Evolutionary conservation across 345 rosid genomes (phyloP), one percentile per base, ranked within the genome.

Genomic region (Eutrema heterophyllum): DNA sequence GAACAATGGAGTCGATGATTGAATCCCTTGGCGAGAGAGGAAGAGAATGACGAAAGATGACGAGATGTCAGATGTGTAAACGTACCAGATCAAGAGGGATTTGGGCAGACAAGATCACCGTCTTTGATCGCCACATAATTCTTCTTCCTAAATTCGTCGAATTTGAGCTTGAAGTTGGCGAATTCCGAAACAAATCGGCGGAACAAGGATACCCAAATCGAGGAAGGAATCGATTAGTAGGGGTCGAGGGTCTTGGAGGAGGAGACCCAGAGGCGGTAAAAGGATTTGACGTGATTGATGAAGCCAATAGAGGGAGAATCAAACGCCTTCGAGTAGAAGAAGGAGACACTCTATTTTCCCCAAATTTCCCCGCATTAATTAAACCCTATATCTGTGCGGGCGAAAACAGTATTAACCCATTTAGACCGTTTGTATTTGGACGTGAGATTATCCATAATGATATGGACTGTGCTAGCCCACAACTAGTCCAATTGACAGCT

Each of bases 121-220:
- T 46, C 11, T 48, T 30, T 36, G 60, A 24, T 67, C 60, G 48
- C 46, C 46, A 50, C 38, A 51, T 18, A 65, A 13, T 24, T 44
- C n/a, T 43, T 50, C 57, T 35, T 65, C 52, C 38, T 62, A 26
- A 72, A 44, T 24, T 64, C 43, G 15, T 57, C 60, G 57, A 75
- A 72, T 57, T 76, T 24, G 79, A 70, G 73, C 61, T 65, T 53
- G 73, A 67, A 81, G 70, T n/a, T 16, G 41, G 43, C 18, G 69
- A 38, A 3, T 63, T 84, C 68, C 26, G 73, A 75, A 46, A 33
- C 15, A 45, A 68, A 30, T 39, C 49, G 24, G 16, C 58, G 58
- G 48, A 73, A 67, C 11, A 14, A 24, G 73, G 70, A 36, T 33
- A 40, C 74, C 80, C 78, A 35, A 51, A 62, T 61, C 71, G 72